These are phyloP conservation scores for Metrosideros polymorpha DNA, from an alignment of 441 rosid genomes.

Conservation along the genomic window DNA sequence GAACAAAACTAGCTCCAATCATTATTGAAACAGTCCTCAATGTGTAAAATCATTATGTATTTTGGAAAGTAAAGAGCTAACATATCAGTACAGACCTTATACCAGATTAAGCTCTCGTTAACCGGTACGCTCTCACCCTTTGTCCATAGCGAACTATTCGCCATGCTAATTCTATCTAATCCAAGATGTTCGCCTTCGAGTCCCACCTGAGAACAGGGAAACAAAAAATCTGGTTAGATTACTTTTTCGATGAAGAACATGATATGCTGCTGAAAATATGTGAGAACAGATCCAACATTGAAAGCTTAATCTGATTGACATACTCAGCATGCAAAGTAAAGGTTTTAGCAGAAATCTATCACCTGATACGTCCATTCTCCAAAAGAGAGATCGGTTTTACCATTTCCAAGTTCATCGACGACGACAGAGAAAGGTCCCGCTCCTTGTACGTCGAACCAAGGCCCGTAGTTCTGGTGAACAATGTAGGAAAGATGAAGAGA, in stretches of 20 bases:
- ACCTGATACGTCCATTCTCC: constrained; percentile 63
- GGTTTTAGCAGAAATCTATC: background rate
- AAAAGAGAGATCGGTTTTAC: constrained; percentile 24
- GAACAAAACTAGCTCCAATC: background rate
- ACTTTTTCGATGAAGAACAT: no score
- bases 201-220: constrained; percentile 36
- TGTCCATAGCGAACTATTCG: constrained; percentile 49
- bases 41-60: background rate
- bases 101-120: constrained; percentile 52
- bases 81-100: constrained; percentile 27
- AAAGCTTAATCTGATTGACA: background rate
- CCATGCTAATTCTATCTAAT: constrained; percentile 24
- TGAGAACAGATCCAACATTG: background rate
- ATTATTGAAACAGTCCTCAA: background rate
- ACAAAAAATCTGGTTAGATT: background rate
- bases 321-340: background rate
- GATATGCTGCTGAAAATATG: background rate
- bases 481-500: background rate
- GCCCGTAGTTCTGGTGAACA: constrained; percentile 45
- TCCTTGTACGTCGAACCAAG: constrained; percentile 55
- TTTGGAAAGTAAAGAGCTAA: background rate
- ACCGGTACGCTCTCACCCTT: constrained; percentile 24
- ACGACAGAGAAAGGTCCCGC: constrained; percentile 39
- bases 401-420: constrained; percentile 14
- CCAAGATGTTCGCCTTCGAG: constrained; percentile 53